Evolutionary conservation across 1,284 basidiomycete species (phyloP).

Genomic region (Heterobasidion occidentale): DNA sequence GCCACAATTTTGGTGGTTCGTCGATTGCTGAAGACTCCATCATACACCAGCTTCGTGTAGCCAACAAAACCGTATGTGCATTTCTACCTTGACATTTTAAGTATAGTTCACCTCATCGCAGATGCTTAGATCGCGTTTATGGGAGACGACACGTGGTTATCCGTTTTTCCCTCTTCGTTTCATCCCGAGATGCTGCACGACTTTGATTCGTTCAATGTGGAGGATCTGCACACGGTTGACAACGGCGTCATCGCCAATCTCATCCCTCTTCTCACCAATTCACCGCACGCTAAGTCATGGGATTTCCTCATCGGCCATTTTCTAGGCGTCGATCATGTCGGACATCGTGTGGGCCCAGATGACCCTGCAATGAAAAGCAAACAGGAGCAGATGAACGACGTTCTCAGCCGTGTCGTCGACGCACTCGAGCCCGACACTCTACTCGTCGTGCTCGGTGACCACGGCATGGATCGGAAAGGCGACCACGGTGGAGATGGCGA

Average conservation of each 20-base stretch:
- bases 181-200: conserved; percentile 67
- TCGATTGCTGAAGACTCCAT: conserved; percentile 86
- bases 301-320: conserved; percentile 91
- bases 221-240: conserved; percentile 95
- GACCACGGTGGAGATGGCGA: conserved; percentile 93
- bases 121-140: conserved; percentile 63
- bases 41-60: conserved; percentile 48
- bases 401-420: conserved; percentile 66
- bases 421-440: conserved; percentile 76
- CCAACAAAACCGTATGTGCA: conserved; percentile 49
- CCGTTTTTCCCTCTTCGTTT: conserved; percentile 79
- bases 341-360: conserved; percentile 89
- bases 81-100: neutral
- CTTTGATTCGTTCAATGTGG: conserved; percentile 97
- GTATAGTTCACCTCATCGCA: neutral
- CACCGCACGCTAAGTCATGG: conserved; percentile 45
- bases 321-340: conserved; percentile 96
- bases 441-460: conserved; percentile 90
- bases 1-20: conserved; percentile 85
- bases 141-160: conserved; percentile 97
- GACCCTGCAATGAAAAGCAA: conserved; percentile 85
- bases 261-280: conserved; percentile 63
- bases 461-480: conserved; percentile 94
- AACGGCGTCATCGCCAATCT: conserved; percentile 80
- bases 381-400: conserved; percentile 80